Conservation (phyloP, 306 rosid genomes). For the Malus domestica region ASM211411v1 NC_041791.1:264001-264500, state of each 20-base stretch:
- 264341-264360: conserved; percentile 99
- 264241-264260: conserved; percentile 98
- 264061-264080: conserved; percentile 95
- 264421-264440: conserved; percentile 97
- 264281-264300: conserved; percentile 94
- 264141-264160: conserved; percentile 98
- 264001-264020: neutral
- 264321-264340: conserved; percentile 92
- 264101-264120: conserved; percentile 87
- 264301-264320: conserved; percentile 82
- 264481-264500: conserved; percentile 59
- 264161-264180: conserved; percentile 19
- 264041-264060: conserved; percentile 99
- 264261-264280: conserved; percentile 95
- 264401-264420: conserved; percentile 96
- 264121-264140: conserved; percentile 97
- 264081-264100: conserved; percentile 79
- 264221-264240: conserved; percentile 30
- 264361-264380: conserved; percentile 94
- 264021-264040: conserved; percentile 21
- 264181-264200: conserved; percentile 7
- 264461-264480: conserved; percentile 79
- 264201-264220: conserved; percentile 25
- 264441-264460: conserved; percentile 96
- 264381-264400: conserved; percentile 89